phyloP scores from a whole-genome alignment of 352 stramenopile genomes.

The Aphanomyces euteiches region DNA sequence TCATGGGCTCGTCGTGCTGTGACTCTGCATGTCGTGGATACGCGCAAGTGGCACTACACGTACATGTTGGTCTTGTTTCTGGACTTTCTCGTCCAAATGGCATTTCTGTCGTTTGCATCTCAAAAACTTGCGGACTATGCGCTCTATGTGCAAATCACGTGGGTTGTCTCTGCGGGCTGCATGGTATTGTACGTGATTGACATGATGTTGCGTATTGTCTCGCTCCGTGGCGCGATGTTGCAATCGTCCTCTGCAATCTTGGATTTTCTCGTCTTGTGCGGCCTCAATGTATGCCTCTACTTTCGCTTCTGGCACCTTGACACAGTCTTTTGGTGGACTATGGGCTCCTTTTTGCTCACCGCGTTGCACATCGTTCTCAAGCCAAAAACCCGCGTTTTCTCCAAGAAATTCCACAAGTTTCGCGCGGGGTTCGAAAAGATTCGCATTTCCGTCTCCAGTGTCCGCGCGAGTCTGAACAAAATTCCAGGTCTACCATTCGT shows the following conservation, averaged over 20 bases:
- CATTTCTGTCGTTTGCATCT: constrained; percentile 74
- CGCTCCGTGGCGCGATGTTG: constrained; percentile 66
- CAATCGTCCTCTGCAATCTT: constrained; percentile 80
- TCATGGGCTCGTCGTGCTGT: constrained; percentile 9
- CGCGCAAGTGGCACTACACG: constrained; percentile 85
- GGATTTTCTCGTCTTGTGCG: constrained; percentile 65
- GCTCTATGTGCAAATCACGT: constrained; percentile 57
- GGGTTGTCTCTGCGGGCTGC: constrained; percentile 51
- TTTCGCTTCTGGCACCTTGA: constrained; percentile 54
- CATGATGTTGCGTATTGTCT: constrained; percentile 73
- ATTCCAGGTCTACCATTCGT: constrained; percentile 42
- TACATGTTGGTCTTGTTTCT: constrained; percentile 81
- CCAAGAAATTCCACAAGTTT: constrained; percentile 88
- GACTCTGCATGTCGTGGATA: constrained; percentile 71
- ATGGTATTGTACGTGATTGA: constrained; percentile 84
- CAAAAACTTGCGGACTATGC: constrained; percentile 57
- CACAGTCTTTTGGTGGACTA: constrained; percentile 61
- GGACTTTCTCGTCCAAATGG: constrained; percentile 81
- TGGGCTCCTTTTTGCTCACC: constrained; percentile 67
- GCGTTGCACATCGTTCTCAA: constrained; percentile 80
- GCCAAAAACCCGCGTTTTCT: constrained; percentile 74
- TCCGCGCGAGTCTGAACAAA: constrained; percentile 67
- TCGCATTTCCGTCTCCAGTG: constrained; percentile 80
- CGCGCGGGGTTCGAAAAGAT: constrained; percentile 77
- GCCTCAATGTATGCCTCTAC: constrained; percentile 58